phyloP scores from a whole-genome alignment of 202 grass and related monocot genomes.

The Alloteropsis angusta region DNA sequence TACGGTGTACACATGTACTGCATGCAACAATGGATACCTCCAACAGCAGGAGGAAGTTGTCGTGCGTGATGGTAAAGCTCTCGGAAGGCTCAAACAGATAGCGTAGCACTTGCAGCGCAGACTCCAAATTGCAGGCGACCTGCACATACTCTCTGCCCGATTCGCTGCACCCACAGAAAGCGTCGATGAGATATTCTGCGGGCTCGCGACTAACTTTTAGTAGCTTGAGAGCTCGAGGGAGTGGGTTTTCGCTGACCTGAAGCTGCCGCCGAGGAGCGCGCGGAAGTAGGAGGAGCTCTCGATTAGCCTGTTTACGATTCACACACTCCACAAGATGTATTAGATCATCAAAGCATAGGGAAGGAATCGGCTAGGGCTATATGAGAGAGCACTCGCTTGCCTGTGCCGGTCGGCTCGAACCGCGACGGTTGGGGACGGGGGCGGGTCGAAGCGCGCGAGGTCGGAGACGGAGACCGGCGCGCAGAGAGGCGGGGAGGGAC shows the following conservation, averaged over 20 bases:
- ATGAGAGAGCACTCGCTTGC: neutral
- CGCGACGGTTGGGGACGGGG: constrained; percentile 15
- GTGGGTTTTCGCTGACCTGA: constrained; percentile 38
- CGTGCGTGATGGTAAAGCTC: constrained; percentile 3
- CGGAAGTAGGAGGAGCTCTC: constrained; percentile 72
- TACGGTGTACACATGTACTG: neutral
- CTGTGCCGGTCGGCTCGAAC: constrained; percentile 43
- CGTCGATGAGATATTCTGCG: neutral
- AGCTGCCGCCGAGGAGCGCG: constrained; percentile 62
- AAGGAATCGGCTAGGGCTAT: neutral
- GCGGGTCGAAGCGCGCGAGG: constrained; percentile 1
- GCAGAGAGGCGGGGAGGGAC: neutral
- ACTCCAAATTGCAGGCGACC: constrained; percentile 46
- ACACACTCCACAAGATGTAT: neutral
- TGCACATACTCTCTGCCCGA: constrained; percentile 35
- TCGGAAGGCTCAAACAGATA: constrained; percentile 21
- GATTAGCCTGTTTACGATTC: constrained; percentile 35
- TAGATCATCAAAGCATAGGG: neutral
- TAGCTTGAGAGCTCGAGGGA: neutral
- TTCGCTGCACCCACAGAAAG: constrained; percentile 42
- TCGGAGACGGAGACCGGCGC: constrained; percentile 13
- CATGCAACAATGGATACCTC: constrained; percentile 4
- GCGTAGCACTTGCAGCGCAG: constrained; percentile 23
- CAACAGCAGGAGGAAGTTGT: constrained; percentile 25
- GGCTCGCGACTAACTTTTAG: neutral